Evolutionary conservation across 139 green algal species (phyloP), one percentile per base, ranked within the genome.

Genomic region (Chlamydomonas sphaeroides): DNA sequence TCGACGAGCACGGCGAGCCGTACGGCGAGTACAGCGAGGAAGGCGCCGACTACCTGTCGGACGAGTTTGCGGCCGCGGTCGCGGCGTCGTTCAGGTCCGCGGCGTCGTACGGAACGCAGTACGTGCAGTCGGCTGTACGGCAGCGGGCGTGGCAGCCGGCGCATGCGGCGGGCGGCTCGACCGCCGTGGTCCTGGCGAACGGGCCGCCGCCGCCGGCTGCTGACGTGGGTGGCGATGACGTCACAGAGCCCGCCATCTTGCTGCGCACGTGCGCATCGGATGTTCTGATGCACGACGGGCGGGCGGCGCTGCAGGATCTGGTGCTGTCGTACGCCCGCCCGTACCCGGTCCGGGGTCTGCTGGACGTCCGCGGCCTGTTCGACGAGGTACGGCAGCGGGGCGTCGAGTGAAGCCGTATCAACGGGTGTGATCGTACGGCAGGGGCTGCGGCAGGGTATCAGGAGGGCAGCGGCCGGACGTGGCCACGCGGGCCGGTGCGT

Each of bases 181-280:
- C 48, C 39, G 23, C 56, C 10, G 23, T 11, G 56, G 14, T 6
- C 11, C 11, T 8, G 56, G 14, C 56, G 56, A 10, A 32, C 6
- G 5, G 14, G 56, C 14, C 65, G 35, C 65, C 36, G 65, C 28
- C 28, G 36, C 45, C 14, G 45, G 45, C 10, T 10, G 10, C 14
- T 10, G 45, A 14, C 10, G 10, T 14, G 10, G 45, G 14, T 10
- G 45, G 45, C 45, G 61, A 14, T 38, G 62, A 15, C 20, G 39
- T 26, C 26, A 32, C 39, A 5, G 59, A 26, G 23, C 23, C 30
- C 35, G 32, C 5, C 48, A 53, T 33, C 33, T 79, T 56, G 49
- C 79, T 88, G 39, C 78, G 91, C 42, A 96, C 97, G 87, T 92
- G 97, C 83, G 95, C 95, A 23, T 95, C 96, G 77, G 94, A 98